Percentiles rank a stretch among this genome's conserved stretches.
Evolutionary conservation across 768 basidiomycete genomes (phyloP).

Genomic region (Trametes villosa): DNA sequence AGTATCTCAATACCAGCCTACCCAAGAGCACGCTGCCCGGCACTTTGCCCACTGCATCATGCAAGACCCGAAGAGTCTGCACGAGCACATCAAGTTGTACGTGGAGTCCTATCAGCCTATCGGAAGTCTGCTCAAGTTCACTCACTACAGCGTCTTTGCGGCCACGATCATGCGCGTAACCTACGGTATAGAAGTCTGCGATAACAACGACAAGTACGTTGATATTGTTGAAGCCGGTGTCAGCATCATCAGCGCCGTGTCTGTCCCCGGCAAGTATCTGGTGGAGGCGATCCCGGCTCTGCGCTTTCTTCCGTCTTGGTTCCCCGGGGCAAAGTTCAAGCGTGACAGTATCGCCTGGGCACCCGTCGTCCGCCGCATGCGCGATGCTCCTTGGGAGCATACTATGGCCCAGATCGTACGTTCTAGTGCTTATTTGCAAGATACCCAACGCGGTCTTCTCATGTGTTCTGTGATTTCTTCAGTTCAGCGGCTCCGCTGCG

Average conservation of each 20-base stretch:
- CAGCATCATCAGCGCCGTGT: constrained; percentile 35
- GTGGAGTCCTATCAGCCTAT: too few species aligned
- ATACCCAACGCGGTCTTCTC: background rate
- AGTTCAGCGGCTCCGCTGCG: too few species aligned
- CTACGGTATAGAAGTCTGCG: constrained; percentile 48
- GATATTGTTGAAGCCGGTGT: constrained; percentile 43
- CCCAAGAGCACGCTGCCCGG: background rate
- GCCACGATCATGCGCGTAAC: constrained; percentile 44
- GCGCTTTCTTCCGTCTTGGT: background rate
- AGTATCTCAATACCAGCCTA: background rate
- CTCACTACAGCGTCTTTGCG: constrained; percentile 29
- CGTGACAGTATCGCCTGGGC: background rate
- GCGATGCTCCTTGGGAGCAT: constrained; percentile 11
- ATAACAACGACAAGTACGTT: constrained; percentile 48
- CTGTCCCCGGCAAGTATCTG: constrained; percentile 45
- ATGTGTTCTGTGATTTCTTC: too few species aligned
- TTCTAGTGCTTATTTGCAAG: background rate
- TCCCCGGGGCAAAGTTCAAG: background rate
- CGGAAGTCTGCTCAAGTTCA: background rate
- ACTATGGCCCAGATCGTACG: background rate
- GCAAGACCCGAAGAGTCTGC: constrained; percentile 41
- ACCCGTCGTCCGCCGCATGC: background rate
- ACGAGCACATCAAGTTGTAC: constrained; percentile 43
- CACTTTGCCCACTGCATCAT: constrained; percentile 24
- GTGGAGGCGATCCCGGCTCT: constrained; percentile 44